Evolutionary conservation across 495 filamentous ascomycete species (phyloP), one percentile per base, ranked within the genome.

Genomic region (Margaritispora aquatica): DNA sequence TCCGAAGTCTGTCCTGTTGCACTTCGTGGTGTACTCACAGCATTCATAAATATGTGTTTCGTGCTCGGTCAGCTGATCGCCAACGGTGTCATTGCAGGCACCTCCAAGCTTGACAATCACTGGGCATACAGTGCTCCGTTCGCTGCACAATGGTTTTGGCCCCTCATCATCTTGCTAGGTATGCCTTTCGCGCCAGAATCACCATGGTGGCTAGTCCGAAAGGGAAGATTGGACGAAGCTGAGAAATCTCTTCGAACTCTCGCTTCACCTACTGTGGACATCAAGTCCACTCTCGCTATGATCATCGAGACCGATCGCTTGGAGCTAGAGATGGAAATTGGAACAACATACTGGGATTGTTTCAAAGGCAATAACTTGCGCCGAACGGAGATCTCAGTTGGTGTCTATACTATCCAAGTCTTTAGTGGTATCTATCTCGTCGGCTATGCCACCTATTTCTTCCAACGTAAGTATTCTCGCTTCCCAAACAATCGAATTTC

Each of bases 201-300:
- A 0, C 88, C 88, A 0, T 90, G 77, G 87, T 90, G 86, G 86
- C 75, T 88, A 44, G 78, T 90, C 34, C 78, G 86, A 17, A 81
- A 81, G 54, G 77, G 78, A 13, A 70, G 76, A 17, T 74, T 75
- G 8, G 75, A 81, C 13, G 63, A 65, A 9, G 87, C 87, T 0
- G 80, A 83, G 55, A 71, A 75, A 13, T 72, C 84, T 7, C 69
- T 89, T 47, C 64, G 75, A 1, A 78, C 83, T n/a, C 73, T 92
- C 52, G 81, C 78, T 10, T 81, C 73, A 41, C 75, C 76, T 17
- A 73, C 81, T 20, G 84, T 87, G 61, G 77, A 88, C 61, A 68
- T 73, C 5, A 80, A 85, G 50, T 80, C 87, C 66, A 84, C 83
- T 0, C 72, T 90, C 38, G 77, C 84, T 24, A 86, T 89, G 85